Conservation (phyloP, 2,329 filamentous ascomycete genomes). For the Cladophialophora exuberans region DNA sequence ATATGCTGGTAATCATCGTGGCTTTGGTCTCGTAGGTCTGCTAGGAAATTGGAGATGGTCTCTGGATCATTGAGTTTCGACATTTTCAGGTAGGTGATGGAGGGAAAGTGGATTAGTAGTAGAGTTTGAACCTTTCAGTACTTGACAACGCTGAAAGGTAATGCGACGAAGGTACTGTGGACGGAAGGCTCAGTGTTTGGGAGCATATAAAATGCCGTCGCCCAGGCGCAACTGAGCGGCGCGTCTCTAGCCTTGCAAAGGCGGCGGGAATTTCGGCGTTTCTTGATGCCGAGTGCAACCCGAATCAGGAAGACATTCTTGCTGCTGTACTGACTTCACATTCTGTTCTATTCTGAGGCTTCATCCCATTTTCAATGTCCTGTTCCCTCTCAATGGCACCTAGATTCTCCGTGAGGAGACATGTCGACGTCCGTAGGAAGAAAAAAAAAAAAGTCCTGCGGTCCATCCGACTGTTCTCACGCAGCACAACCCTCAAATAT, state of each 20-base stretch:
- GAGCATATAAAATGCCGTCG: no score
- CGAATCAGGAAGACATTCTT: background rate
- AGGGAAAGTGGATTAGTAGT: background rate
- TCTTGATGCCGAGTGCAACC: background rate
- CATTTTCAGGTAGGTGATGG: background rate
- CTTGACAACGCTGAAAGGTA: background rate
- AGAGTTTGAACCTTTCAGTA: background rate
- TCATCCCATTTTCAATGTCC: no score
- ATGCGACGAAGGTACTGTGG: background rate
- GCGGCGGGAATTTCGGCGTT: background rate
- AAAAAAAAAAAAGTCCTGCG: no score
- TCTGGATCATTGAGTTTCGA: conserved; percentile 37
- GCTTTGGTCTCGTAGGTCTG: conserved; percentile 83
- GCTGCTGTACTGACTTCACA: background rate
- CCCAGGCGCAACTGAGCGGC: conserved; percentile 7
- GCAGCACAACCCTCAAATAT: no score
- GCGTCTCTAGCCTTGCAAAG: background rate
- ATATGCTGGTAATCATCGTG: conserved; percentile 85
- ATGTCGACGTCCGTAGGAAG: no score
- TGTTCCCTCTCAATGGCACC: no score
- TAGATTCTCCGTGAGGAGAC: no score
- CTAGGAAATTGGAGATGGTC: conserved; percentile 83
- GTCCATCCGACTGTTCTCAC: no score
- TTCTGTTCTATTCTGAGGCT: background rate
- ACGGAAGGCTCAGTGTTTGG: background rate